phyloP scores from a whole-genome alignment of 768 basidiomycete genomes.

The Boletus pseudopeckii region DNA sequence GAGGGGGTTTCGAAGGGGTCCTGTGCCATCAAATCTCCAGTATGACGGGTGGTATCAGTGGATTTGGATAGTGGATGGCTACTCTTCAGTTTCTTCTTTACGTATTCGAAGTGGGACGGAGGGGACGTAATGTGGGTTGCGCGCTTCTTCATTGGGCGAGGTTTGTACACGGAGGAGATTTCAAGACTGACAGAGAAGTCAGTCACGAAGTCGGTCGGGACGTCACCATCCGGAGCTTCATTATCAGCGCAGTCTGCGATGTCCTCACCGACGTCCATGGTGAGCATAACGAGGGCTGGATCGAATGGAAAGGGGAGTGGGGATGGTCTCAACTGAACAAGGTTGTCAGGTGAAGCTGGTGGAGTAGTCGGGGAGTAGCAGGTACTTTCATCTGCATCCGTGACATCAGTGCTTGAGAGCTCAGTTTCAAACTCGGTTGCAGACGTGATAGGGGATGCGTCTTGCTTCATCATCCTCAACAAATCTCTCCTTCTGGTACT shows the following conservation, averaged over 20 bases:
- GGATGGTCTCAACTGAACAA: not conserved
- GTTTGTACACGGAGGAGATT: constrained; percentile 71
- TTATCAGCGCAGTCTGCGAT: constrained; percentile 30
- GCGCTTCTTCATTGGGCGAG: constrained; percentile 56
- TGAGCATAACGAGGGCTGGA: constrained; percentile 36
- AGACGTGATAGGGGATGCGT: constrained; percentile 33
- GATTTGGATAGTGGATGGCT: constrained; percentile 11
- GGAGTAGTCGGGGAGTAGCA: constrained; percentile 5
- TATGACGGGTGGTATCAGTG: not conserved
- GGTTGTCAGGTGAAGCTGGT: constrained; percentile 1
- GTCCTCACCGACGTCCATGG: constrained; percentile 48
- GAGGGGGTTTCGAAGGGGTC: not conserved
- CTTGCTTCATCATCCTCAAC: constrained; percentile 18
- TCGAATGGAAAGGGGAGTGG: constrained; percentile 24
- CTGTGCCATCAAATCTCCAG: not conserved
- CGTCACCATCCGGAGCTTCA: constrained; percentile 9
- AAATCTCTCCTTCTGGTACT: constrained; percentile 35
- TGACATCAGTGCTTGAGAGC: constrained; percentile 34
- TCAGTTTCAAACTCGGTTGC: constrained; percentile 41
- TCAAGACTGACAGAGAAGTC: constrained; percentile 54
- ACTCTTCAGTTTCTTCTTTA: constrained; percentile 29
- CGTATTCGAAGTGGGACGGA: constrained; percentile 3
- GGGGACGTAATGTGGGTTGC: constrained; percentile 31
- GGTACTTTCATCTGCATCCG: constrained; percentile 36
- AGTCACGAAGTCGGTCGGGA: not conserved